A percentile compares a stretch with the other conserved stretches of the same genome.
These are phyloP conservation scores for Mentha longifolia DNA, from an alignment of 257 asterid genomes.

Conservation along the genomic window DNA sequence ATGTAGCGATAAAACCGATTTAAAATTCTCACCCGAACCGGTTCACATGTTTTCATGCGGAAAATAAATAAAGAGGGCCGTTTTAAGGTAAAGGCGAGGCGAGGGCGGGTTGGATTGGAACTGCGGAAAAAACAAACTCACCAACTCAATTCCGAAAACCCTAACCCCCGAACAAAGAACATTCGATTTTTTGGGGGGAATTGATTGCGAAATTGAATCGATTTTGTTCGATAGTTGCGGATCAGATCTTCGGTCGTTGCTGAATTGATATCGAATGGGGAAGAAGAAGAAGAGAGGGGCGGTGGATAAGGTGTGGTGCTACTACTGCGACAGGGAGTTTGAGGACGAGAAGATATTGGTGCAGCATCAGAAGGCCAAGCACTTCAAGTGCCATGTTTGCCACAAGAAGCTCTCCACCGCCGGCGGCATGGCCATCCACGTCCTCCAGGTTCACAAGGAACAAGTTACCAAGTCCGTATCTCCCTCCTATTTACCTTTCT, in stretches of 20 bases:
- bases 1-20: too few species aligned
- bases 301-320: slow-evolving; percentile 82
- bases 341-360: slow-evolving; percentile 97
- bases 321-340: slow-evolving; percentile 94
- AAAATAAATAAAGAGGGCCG: background rate
- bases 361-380: slow-evolving; percentile 98
- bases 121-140: background rate
- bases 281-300: slow-evolving; percentile 94
- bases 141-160: slow-evolving; percentile 36
- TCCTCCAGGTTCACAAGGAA: slow-evolving; percentile 97
- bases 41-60: too few species aligned
- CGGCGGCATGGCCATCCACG: slow-evolving; percentile 96
- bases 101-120: slow-evolving; percentile 23
- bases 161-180: slow-evolving; percentile 23
- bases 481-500: background rate
- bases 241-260: slow-evolving; percentile 28
- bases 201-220: background rate
- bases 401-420: slow-evolving; percentile 98
- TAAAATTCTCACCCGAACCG: too few species aligned
- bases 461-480: slow-evolving; percentile 60
- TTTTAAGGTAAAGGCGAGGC: background rate
- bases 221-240: background rate
- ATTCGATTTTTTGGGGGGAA: background rate
- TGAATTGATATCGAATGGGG: slow-evolving; percentile 57
- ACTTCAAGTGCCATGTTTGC: slow-evolving; percentile 94